A percentile compares a stretch with the other conserved stretches of the same genome.
These are phyloP conservation scores for Fusarium guadeloupense DNA, from an alignment of 2,329 filamentous ascomycete species.

Conservation along the genomic window DNA sequence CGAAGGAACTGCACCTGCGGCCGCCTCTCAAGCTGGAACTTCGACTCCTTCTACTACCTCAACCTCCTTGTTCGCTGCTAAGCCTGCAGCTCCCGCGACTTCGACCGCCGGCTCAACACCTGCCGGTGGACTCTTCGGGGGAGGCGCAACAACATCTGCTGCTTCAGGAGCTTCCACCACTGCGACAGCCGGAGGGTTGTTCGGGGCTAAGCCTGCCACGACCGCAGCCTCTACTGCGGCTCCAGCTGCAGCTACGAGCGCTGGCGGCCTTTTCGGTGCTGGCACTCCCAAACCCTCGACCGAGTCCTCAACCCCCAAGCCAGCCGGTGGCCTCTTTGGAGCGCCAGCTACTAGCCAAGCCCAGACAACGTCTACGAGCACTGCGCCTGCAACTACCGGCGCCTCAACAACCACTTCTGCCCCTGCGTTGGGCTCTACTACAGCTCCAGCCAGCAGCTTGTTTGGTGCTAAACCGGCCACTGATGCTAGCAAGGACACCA, in stretches of 20 bases:
- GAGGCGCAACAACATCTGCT: slow-evolving; percentile 41
- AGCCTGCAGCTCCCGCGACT: slow-evolving; percentile 50
- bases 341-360: slow-evolving; percentile 32
- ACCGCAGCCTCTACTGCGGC: slow-evolving; percentile 43
- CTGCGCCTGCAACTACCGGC: slow-evolving; percentile 41
- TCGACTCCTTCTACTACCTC: slow-evolving; percentile 37
- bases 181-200: slow-evolving; percentile 45
- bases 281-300: slow-evolving; percentile 35
- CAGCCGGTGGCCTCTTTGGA: slow-evolving; percentile 42
- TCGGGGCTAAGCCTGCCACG: slow-evolving; percentile 46
- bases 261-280: slow-evolving; percentile 41
- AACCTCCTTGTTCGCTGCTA: slow-evolving; percentile 53
- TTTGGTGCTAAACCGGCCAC: slow-evolving; percentile 49
- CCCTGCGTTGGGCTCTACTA: slow-evolving; percentile 41
- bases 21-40: slow-evolving; percentile 31
- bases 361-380: slow-evolving; percentile 34
- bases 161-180: slow-evolving; percentile 45
- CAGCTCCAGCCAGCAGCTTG: slow-evolving; percentile 46
- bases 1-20: slow-evolving; percentile 35
- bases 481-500: slow-evolving; percentile 42
- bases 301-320: slow-evolving; percentile 35
- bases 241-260: slow-evolving; percentile 40
- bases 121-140: slow-evolving; percentile 50
- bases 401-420: slow-evolving; percentile 41
- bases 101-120: slow-evolving; percentile 47